Base-by-base conservation (phyloP, 2,329 filamentous ascomycete genomes). In the Grosmannia penicillata region DNA sequence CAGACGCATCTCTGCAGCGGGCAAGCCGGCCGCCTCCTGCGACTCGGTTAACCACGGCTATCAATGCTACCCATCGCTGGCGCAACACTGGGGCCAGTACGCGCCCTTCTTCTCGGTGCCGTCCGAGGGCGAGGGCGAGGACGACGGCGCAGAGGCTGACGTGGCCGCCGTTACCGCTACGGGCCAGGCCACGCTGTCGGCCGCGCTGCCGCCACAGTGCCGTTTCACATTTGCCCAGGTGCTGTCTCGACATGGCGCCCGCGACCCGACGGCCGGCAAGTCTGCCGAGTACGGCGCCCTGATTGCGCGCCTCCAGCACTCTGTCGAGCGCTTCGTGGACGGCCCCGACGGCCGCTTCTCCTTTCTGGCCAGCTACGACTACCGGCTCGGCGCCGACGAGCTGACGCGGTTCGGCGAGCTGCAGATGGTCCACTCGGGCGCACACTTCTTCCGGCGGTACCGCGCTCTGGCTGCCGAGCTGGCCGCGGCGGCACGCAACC, bases 51-150 rank as follows among this genome's bases (percentile, higher is more conserved):
- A 66, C 30, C 46, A 61, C 27, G 78, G 78, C 42, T 82, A 76
- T 54, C 68, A 71, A 45, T 86, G 81, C 56, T 64, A 66, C 34
- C 57, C 69, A 4, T 54, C 68, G 24, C 67, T 78, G 32, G 73
- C 75, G 2, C 79, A 75, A 47, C 69, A 65, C 39, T 93, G 85
- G 84, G 87, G 86, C 40, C 85, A 89, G 55, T 94, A 94, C 56
- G 81, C 84, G 15, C 83, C 86, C 2, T 93, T 76, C 60, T 94
- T 82, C 58, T 70, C 78, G 1, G 78, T 87, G 0, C 69, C 76
- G 7, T 85, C 80, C 1, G 63, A 72, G 3, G 72, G 84, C 36
- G 62, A 73, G 4, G 43, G 37, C n/a, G 15, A 24, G 8, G 37
- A 28, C 13, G 23, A 32, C 29, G 10, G n/a, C 13, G n/a, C 17